These are phyloP conservation scores for Solanum etuberosum DNA, from an alignment of 257 asterid genomes.

Conservation along the genomic window DNA sequence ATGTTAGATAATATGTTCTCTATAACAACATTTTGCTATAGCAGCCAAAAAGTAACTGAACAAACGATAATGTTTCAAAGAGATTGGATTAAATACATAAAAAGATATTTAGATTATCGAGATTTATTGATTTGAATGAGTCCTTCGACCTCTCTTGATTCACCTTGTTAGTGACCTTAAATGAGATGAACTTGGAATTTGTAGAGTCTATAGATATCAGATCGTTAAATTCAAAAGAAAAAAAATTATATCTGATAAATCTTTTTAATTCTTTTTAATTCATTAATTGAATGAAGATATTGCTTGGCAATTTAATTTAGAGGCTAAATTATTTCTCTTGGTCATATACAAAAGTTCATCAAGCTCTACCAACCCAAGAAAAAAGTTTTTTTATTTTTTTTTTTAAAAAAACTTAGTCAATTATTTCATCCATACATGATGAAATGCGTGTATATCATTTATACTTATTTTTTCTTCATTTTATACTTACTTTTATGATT, in stretches of 20 bases:
- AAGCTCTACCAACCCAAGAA: not conserved
- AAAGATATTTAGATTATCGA: not conserved
- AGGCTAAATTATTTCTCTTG: not conserved
- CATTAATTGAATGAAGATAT: not conserved
- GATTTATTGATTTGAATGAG: not conserved
- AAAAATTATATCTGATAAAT: not conserved
- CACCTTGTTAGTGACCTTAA: not conserved
- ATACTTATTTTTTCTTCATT: not conserved
- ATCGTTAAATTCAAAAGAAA: not conserved
- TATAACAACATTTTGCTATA: not conserved
- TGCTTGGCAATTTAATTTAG: not conserved
- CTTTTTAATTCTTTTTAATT: not conserved
- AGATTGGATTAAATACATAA: not conserved
- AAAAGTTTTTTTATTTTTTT: not conserved
- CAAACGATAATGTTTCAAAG: rapidly evolving
- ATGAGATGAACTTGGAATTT: not conserved
- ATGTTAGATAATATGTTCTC: not conserved
- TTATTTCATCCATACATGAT: not conserved
- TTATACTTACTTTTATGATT: not conserved
- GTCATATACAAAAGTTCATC: not conserved
- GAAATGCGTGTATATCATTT: not conserved
- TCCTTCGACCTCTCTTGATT: not conserved
- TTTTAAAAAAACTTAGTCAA: not conserved
- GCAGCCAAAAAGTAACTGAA: not conserved
- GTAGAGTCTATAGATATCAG: not conserved